Conservation (phyloP, 176 grass and related monocot species). For the Avena atlantica region DNA sequence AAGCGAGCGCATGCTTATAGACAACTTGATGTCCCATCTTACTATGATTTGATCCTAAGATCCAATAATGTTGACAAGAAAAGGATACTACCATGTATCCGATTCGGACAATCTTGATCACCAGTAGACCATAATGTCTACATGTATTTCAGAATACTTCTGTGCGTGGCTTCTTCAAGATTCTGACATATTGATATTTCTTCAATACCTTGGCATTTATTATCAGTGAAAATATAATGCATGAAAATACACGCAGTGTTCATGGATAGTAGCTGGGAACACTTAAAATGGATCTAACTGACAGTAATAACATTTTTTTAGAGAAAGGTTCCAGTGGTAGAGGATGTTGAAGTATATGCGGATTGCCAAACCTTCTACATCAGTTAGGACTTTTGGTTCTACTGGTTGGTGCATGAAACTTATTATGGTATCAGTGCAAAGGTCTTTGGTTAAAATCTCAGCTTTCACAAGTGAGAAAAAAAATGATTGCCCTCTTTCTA, state of each 20-base stretch:
- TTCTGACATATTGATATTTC: slow-evolving; percentile 4
- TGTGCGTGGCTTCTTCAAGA: slow-evolving; percentile 18
- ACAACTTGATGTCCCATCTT: neutral
- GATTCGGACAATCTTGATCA: neutral
- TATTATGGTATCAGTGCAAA: neutral
- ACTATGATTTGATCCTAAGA: neutral
- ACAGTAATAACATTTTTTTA: slow-evolving; percentile 4
- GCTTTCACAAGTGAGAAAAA: too few relatives aligned
- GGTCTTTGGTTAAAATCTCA: too few relatives aligned
- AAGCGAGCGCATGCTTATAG: neutral
- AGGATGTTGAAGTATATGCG: neutral
- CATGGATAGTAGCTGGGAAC: neutral
- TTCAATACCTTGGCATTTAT: neutral
- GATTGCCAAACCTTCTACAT: neutral
- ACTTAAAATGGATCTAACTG: neutral
- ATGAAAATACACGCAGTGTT: slow-evolving; percentile 7
- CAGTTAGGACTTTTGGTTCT: neutral
- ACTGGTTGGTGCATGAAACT: neutral
- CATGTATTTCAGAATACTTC: slow-evolving; percentile 1
- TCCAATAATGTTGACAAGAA: neutral
- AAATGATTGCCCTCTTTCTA: too few relatives aligned
- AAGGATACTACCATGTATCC: neutral
- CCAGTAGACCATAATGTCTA: slow-evolving; percentile 13
- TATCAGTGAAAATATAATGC: neutral
- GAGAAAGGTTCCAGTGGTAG: neutral